Evolutionary conservation across 2,329 filamentous ascomycete genomes (phyloP).

Genomic region (Penicillium olsonii): DNA sequence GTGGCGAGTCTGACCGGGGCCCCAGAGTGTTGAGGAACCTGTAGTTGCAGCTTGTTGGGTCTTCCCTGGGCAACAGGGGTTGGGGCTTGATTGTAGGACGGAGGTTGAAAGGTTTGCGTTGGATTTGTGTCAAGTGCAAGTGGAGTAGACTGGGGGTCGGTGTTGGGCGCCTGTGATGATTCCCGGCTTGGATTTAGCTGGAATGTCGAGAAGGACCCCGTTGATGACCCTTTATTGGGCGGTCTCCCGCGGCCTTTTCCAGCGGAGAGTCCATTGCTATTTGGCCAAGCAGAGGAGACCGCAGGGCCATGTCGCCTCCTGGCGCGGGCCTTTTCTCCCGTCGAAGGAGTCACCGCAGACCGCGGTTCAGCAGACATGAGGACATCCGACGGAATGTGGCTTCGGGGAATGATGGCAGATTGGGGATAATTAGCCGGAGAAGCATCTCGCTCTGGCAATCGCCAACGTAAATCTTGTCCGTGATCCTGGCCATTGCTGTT

Average conservation of each 20-base stretch:
- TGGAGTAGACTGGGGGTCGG: slow-evolving; percentile 40
- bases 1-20: slow-evolving; percentile 46
- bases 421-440: slow-evolving; percentile 73
- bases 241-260: slow-evolving; percentile 79
- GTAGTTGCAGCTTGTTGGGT: slow-evolving; percentile 45
- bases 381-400: slow-evolving; percentile 34
- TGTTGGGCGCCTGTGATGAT: slow-evolving; percentile 47
- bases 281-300: slow-evolving; percentile 88
- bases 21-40: slow-evolving; percentile 44
- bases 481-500: slow-evolving; percentile 33
- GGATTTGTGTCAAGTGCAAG: slow-evolving; percentile 46
- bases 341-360: slow-evolving; percentile 70
- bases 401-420: slow-evolving; percentile 70
- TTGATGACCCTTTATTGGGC: slow-evolving; percentile 68
- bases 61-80: slow-evolving; percentile 27
- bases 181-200: slow-evolving; percentile 60
- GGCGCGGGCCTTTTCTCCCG: slow-evolving; percentile 43
- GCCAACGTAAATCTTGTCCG: slow-evolving; percentile 45
- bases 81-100: slow-evolving; percentile 29
- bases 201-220: slow-evolving; percentile 69
- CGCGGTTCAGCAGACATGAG: slow-evolving; percentile 58
- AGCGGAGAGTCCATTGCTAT: slow-evolving; percentile 60
- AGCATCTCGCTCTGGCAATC: slow-evolving; percentile 56
- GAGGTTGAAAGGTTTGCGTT: slow-evolving; percentile 16
- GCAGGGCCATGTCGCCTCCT: slow-evolving; percentile 74